These are phyloP conservation scores for Citrullus mucosospermus DNA, from an alignment of 306 rosid genomes.

Conservation along the genomic window DNA sequence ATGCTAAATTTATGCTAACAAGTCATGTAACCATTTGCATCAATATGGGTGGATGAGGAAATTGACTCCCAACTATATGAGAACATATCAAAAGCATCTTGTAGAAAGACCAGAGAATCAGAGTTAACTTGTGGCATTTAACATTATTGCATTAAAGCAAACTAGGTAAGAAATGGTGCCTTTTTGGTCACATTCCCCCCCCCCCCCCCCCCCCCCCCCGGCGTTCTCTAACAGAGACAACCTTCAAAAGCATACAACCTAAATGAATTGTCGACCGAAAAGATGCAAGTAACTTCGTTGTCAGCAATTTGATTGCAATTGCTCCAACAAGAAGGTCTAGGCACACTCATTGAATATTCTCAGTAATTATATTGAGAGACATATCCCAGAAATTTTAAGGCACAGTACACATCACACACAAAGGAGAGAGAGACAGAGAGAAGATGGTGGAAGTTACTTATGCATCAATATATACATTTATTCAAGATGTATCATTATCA, in stretches of 20 bases:
- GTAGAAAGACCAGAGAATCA: not conserved
- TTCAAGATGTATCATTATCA: not conserved
- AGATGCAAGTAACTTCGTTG: not conserved
- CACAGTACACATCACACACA: not conserved
- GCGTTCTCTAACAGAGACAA: not conserved
- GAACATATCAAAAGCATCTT: not conserved
- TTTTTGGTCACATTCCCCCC: not conserved
- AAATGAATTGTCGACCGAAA: not conserved
- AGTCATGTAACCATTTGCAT: too few species aligned
- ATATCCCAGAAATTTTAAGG: not conserved
- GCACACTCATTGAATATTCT: not conserved
- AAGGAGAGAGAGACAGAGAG: not conserved
- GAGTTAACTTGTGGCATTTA: not conserved
- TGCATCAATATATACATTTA: slow-evolving; percentile 1
- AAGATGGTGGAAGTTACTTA: not conserved
- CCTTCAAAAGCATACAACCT: not conserved
- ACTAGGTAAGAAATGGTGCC: not conserved
- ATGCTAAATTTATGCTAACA: not conserved
- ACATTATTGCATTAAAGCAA: not conserved
- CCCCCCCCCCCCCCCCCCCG: too few species aligned
- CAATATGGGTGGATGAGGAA: too few species aligned
- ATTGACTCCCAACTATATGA: not conserved
- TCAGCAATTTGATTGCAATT: not conserved
- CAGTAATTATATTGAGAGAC: not conserved
- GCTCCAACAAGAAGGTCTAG: not conserved